phyloP scores from a whole-genome alignment of 2,329 filamentous ascomycete genomes.

The Diplodia seriata region DNA sequence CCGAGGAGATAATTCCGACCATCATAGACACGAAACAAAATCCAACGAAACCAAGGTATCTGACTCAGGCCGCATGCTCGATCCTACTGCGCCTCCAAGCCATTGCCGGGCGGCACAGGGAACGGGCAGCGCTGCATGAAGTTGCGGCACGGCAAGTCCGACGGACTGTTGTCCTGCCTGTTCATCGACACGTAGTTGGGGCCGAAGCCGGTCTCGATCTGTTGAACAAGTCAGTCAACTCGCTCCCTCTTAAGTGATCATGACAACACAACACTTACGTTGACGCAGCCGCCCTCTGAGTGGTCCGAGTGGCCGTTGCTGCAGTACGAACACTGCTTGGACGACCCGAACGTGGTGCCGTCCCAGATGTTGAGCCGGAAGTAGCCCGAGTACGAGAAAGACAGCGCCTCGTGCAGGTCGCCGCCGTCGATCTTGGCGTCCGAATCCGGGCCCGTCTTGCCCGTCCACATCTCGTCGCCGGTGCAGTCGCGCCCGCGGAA shows the following conservation, averaged over 20 bases:
- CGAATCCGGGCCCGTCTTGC: neutral
- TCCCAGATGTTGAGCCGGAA: neutral
- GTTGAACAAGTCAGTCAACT: neutral
- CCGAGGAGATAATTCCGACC: no score
- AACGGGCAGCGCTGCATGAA: neutral
- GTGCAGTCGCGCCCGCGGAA: neutral
- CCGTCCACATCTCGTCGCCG: neutral
- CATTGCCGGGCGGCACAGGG: neutral
- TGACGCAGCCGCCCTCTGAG: neutral
- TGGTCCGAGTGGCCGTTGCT: neutral
- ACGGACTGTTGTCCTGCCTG: neutral
- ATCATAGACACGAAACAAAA: no score
- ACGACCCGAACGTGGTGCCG: neutral
- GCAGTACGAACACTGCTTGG: neutral
- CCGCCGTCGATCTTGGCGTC: neutral
- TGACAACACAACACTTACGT: neutral
- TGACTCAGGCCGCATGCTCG: no score
- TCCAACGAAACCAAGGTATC: no score
- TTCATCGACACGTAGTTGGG: neutral
- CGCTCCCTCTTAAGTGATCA: no score
- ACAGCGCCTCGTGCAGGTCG: neutral
- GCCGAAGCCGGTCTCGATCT: neutral
- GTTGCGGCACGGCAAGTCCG: neutral
- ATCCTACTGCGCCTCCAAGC: neutral
- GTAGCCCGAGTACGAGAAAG: neutral